A percentile compares a stretch with the other conserved stretches of the same genome.
phyloP scores from a whole-genome alignment of 192 early-diverging fungal genomes.

The Podila clonocystis region DNA sequence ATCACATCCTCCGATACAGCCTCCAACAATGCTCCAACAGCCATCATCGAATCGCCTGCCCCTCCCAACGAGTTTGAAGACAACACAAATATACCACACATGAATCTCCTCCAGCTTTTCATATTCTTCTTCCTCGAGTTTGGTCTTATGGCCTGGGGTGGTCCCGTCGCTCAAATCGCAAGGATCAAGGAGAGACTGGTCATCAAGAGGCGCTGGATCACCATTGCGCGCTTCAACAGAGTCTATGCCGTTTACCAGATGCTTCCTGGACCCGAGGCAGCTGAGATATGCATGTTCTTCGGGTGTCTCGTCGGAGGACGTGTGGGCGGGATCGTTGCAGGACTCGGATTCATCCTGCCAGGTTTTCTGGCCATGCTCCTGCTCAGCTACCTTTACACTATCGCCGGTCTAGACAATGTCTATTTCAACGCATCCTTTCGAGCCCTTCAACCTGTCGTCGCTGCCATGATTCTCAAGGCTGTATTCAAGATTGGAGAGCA shows the following conservation, averaged over 20 bases:
- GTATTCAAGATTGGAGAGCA: slow-evolving; percentile 59
- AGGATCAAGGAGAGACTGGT: slow-evolving; percentile 59
- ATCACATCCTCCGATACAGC: too few relatives aligned
- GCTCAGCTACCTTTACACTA: slow-evolving; percentile 52
- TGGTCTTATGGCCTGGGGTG: slow-evolving; percentile 63
- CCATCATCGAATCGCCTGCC: neutral
- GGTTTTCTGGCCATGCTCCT: slow-evolving; percentile 60
- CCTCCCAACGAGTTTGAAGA: slow-evolving; percentile 43
- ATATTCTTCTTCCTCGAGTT: slow-evolving; percentile 54
- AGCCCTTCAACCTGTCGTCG: slow-evolving; percentile 63
- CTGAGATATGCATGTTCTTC: slow-evolving; percentile 66
- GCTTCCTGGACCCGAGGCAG: slow-evolving; percentile 66
- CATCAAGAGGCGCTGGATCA: slow-evolving; percentile 57
- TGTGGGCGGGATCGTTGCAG: slow-evolving; percentile 56
- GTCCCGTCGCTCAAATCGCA: slow-evolving; percentile 65
- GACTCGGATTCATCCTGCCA: slow-evolving; percentile 61
- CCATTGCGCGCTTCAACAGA: slow-evolving; percentile 54
- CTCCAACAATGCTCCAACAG: too few relatives aligned
- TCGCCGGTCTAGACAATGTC: slow-evolving; percentile 53
- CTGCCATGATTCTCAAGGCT: slow-evolving; percentile 62
- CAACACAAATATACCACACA: slow-evolving; percentile 51
- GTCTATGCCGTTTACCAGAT: slow-evolving; percentile 68
- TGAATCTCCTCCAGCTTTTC: slow-evolving; percentile 52
- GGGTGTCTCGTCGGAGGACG: slow-evolving; percentile 57
- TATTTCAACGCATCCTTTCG: slow-evolving; percentile 65